These are phyloP conservation scores for Lactifluus subvellereus DNA, from an alignment of 768 basidiomycete species.

Conservation along the genomic window DNA sequence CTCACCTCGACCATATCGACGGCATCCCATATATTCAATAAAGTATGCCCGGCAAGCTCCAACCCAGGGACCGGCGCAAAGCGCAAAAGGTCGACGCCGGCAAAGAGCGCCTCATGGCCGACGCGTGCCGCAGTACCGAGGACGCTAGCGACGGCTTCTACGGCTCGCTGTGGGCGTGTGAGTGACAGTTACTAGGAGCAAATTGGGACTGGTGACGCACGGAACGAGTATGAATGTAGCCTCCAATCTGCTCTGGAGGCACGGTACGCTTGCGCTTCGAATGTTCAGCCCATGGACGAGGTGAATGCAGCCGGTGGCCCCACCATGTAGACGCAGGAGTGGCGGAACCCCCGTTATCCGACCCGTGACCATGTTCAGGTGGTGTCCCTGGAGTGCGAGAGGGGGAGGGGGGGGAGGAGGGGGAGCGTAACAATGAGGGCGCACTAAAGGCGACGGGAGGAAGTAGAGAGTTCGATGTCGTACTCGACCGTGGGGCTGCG, in stretches of 20 bases:
- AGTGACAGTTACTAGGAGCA: background rate
- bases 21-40: slow-evolving; percentile 62
- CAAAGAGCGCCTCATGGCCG: slow-evolving; percentile 40
- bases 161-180: slow-evolving; percentile 25
- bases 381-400: slow-evolving; percentile 3
- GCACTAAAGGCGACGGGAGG: slow-evolving; percentile 11
- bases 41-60: slow-evolving; percentile 42
- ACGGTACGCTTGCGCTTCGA: slow-evolving; percentile 26
- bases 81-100: slow-evolving; percentile 40
- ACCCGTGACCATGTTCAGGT: slow-evolving; percentile 9
- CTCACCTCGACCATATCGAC: slow-evolving; percentile 54
- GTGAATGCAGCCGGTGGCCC: slow-evolving; percentile 18
- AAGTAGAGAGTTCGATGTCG: slow-evolving; percentile 7
- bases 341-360: slow-evolving; percentile 7
- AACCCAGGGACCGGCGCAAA: slow-evolving; percentile 55
- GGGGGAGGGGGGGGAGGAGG: slow-evolving; percentile 22
- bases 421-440: slow-evolving; percentile 10
- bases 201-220: slow-evolving; percentile 17
- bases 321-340: slow-evolving; percentile 27
- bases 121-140: slow-evolving; percentile 39
- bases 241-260: slow-evolving; percentile 29
- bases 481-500: background rate
- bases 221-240: slow-evolving; percentile 28
- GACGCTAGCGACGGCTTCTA: slow-evolving; percentile 31
- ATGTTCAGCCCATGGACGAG: slow-evolving; percentile 28